These are phyloP conservation scores for Torulaspora pretoriensis DNA, from an alignment of 1,139 yeast genomes.

Conservation along the genomic window DNA sequence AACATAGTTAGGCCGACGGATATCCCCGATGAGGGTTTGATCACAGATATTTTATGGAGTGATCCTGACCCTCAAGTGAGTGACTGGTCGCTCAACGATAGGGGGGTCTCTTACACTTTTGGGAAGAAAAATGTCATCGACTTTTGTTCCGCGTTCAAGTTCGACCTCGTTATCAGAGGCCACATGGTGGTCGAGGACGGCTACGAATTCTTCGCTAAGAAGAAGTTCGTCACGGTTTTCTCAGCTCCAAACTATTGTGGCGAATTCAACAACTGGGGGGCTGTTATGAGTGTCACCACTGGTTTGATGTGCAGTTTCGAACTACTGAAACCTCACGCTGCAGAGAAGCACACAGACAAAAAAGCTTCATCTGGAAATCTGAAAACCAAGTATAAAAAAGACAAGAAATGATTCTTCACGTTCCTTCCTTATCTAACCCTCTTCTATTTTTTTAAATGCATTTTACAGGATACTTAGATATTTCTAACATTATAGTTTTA, in stretches of 20 bases:
- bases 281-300: constrained; percentile 79
- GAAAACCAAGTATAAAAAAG: constrained; percentile 3
- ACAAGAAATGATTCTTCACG: constrained; percentile 3
- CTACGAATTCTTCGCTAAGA: constrained; percentile 75
- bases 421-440: neutral
- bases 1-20: constrained; percentile 78
- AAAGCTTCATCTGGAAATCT: constrained; percentile 13
- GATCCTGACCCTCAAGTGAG: constrained; percentile 69
- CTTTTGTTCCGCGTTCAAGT: constrained; percentile 64
- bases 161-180: constrained; percentile 78
- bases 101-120: constrained; percentile 83
- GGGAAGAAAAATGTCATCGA: constrained; percentile 69
- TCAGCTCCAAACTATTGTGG: constrained; percentile 92
- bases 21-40: constrained; percentile 75
- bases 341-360: constrained; percentile 5
- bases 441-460: constrained; percentile 3
- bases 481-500: neutral
- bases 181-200: constrained; percentile 96
- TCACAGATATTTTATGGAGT: constrained; percentile 83
- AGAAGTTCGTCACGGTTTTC: constrained; percentile 76
- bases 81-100: constrained; percentile 78
- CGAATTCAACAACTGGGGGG: constrained; percentile 87
- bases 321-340: constrained; percentile 58
- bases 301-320: constrained; percentile 79
- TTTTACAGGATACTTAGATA: neutral